A percentile compares a stretch with the other conserved stretches of the same genome.
These are phyloP conservation scores for Thuja plicata DNA, from an alignment of 83 land plant species.

Conservation along the genomic window DNA sequence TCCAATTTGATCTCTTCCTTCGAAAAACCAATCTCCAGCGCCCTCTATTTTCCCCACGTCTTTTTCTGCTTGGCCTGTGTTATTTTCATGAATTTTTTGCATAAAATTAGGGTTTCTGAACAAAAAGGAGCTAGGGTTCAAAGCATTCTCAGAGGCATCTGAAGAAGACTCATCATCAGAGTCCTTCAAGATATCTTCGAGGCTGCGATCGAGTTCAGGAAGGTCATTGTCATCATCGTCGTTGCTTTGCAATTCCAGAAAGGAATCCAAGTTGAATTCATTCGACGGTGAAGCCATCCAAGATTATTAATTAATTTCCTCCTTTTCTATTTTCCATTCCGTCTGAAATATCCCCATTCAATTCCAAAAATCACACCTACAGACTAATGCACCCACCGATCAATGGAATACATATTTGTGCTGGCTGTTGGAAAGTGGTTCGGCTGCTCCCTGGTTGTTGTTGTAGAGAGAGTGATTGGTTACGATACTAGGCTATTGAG, in stretches of 20 bases:
- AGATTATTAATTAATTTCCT: background rate
- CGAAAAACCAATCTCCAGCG: background rate
- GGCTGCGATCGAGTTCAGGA: slow-evolving; percentile 39
- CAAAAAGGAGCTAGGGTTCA: slow-evolving; percentile 2
- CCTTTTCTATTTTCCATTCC: background rate
- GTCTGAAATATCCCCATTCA: background rate
- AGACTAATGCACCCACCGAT: too few relatives aligned
- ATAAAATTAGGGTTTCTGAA: background rate
- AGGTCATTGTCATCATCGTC: slow-evolving; percentile 25
- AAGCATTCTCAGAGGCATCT: slow-evolving; percentile 9
- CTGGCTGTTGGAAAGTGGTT: too few relatives aligned
- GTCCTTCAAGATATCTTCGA: slow-evolving; percentile 79
- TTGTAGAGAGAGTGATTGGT: too few relatives aligned
- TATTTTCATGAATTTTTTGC: background rate
- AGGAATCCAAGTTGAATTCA: slow-evolving; percentile 55
- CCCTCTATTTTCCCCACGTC: background rate
- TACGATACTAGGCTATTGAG: too few relatives aligned
- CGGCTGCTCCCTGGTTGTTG: too few relatives aligned
- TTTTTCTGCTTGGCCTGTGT: background rate
- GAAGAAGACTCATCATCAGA: slow-evolving; percentile 39
- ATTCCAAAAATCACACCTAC: too few relatives aligned
- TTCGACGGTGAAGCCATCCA: background rate
- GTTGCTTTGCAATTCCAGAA: slow-evolving; percentile 30
- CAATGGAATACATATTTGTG: too few relatives aligned
- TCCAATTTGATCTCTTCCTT: background rate